Conservation (phyloP, 2,329 filamentous ascomycete genomes). For the Cryphonectria japonica region DNA sequence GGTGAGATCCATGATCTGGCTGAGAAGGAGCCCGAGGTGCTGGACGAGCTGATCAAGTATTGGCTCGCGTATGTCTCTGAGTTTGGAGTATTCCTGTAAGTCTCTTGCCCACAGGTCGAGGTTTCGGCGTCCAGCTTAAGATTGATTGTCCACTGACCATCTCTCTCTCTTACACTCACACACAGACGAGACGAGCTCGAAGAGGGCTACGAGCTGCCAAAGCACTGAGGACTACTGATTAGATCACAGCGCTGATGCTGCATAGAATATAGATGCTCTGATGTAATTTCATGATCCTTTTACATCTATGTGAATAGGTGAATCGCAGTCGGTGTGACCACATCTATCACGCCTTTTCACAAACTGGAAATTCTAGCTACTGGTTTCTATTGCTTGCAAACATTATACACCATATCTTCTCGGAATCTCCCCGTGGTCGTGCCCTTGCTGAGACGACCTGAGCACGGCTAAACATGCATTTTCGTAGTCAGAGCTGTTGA, state of each 20-base stretch:
- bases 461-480: too few relatives aligned
- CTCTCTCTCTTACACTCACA: neutral
- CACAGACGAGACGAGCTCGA: slow-evolving; percentile 12
- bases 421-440: neutral
- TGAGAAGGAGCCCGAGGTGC: slow-evolving; percentile 37
- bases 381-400: neutral
- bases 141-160: neutral
- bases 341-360: too few relatives aligned
- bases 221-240: neutral
- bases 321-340: neutral
- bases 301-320: too few relatives aligned
- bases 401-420: neutral
- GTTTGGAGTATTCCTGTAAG: slow-evolving; percentile 53
- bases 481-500: too few relatives aligned
- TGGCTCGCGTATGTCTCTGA: slow-evolving; percentile 50
- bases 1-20: slow-evolving; percentile 48
- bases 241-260: neutral
- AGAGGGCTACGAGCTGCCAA: slow-evolving; percentile 2
- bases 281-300: neutral
- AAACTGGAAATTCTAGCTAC: too few relatives aligned
- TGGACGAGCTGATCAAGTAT: slow-evolving; percentile 39
- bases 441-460: too few relatives aligned
- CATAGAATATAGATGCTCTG: neutral
- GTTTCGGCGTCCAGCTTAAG: neutral
- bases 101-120: neutral